Conservation (phyloP, 768 basidiomycete genomes). For the Astraeus odoratus region DNA sequence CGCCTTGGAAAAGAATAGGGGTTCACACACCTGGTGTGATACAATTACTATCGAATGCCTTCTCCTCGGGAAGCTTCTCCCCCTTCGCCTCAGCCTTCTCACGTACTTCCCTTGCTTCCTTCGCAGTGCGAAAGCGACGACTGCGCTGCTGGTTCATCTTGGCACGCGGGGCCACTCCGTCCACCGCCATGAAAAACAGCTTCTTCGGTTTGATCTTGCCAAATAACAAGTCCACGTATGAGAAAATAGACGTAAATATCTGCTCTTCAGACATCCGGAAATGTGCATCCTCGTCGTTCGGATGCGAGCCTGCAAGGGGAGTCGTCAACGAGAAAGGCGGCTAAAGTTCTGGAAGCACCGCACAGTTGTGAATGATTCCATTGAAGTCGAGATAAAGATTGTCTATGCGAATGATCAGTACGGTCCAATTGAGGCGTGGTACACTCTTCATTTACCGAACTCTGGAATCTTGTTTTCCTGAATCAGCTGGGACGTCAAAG, state of each 20-base stretch:
- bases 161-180: conserved; percentile 93
- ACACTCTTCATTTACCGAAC: conserved; percentile 58
- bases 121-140: conserved; percentile 89
- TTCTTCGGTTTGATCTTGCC: conserved; percentile 97
- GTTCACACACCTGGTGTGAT: conserved; percentile 86
- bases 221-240: conserved; percentile 96
- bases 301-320: conserved; percentile 67
- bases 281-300: conserved; percentile 93
- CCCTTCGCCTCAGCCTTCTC: conserved; percentile 87
- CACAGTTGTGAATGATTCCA: conserved; percentile 83
- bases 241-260: conserved; percentile 94
- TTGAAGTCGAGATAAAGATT: conserved; percentile 95
- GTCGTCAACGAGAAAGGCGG: background rate
- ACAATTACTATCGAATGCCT: conserved; percentile 97
- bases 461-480: conserved; percentile 99
- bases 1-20: background rate
- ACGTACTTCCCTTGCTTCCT: conserved; percentile 80
- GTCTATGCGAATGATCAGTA: conserved; percentile 37
- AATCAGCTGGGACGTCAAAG: conserved; percentile 94
- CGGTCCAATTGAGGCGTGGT: background rate
- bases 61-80: conserved; percentile 86
- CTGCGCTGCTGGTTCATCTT: conserved; percentile 99
- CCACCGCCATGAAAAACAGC: conserved; percentile 97
- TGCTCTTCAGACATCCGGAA: conserved; percentile 95
- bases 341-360: background rate